Conservation (phyloP, 2,329 filamentous ascomycete species). For the Epichloe sylvatica region DNA sequence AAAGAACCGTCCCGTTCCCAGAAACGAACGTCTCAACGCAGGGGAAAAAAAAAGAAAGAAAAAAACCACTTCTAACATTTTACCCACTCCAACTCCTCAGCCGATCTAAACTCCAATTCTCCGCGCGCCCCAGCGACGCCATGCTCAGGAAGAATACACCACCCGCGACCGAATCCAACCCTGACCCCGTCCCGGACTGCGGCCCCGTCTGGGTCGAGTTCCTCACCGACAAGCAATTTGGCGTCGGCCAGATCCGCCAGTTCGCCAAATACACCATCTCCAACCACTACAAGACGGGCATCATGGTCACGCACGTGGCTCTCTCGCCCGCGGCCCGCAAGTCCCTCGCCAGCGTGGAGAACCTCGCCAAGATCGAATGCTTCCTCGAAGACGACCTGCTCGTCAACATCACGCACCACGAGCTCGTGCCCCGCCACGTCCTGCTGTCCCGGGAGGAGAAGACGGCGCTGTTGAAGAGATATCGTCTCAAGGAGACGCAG, state of each 20-base stretch:
- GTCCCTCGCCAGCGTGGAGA: constrained; percentile 63
- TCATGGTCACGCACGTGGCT: constrained; percentile 72
- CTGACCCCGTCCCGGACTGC: constrained; percentile 57
- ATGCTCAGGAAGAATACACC: constrained; percentile 80
- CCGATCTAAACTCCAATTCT: constrained; percentile 74
- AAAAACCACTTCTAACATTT: neutral
- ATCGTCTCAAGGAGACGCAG: constrained; percentile 94
- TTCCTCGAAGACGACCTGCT: constrained; percentile 92
- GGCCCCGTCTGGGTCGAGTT: constrained; percentile 93
- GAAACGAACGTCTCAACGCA: no score
- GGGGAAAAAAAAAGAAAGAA: neutral
- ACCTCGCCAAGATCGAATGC: constrained; percentile 72
- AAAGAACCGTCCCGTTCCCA: no score
- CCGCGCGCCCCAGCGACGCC: constrained; percentile 64
- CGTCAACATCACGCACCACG: constrained; percentile 96
- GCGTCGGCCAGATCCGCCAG: constrained; percentile 80
- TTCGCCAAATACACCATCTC: constrained; percentile 73
- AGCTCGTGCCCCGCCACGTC: constrained; percentile 88
- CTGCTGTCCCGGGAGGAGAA: constrained; percentile 86
- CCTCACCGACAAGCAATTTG: constrained; percentile 63
- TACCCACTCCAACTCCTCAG: constrained; percentile 29
- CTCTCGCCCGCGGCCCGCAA: constrained; percentile 82
- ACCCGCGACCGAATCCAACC: constrained; percentile 52
- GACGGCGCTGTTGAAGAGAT: constrained; percentile 67
- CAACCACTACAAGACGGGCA: constrained; percentile 75